Conservation (phyloP, 768 basidiomycete species). For the Rossbeevera mucosa region DNA sequence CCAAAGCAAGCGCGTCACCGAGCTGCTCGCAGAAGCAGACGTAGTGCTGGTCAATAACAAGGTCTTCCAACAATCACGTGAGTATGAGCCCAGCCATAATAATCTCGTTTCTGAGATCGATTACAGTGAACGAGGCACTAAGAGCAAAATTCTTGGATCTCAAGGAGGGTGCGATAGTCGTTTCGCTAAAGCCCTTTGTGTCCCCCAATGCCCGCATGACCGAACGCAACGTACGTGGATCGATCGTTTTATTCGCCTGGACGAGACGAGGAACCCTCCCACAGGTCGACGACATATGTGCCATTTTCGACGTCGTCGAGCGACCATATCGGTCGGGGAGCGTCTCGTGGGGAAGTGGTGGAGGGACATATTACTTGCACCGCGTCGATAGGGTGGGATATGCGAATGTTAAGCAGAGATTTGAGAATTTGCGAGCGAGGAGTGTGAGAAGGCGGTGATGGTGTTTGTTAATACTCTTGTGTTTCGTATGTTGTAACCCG, state of each 20-base stretch:
- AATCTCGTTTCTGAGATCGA: neutral
- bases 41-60: constrained; percentile 91
- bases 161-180: constrained; percentile 86
- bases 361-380: constrained; percentile 71
- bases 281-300: constrained; percentile 72
- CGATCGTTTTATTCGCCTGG: neutral
- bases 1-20: constrained; percentile 55
- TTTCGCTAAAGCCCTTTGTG: constrained; percentile 85
- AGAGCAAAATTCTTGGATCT: constrained; percentile 89
- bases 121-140: constrained; percentile 78
- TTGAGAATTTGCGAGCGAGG: constrained; percentile 45
- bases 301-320: constrained; percentile 76
- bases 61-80: constrained; percentile 69
- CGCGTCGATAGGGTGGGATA: constrained; percentile 73
- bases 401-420: constrained; percentile 50
- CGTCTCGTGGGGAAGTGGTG: constrained; percentile 76
- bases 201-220: constrained; percentile 72
- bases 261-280: neutral
- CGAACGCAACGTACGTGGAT: constrained; percentile 65
- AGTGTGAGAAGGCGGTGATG: constrained; percentile 24
- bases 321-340: constrained; percentile 63
- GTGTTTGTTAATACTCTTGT: no score
- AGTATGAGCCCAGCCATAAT: constrained; percentile 36
- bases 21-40: constrained; percentile 75
- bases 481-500: no score